Evolutionary conservation across 2,329 filamentous ascomycete species (phyloP).

Genomic region (Neopestalotiopsis clavispora): DNA sequence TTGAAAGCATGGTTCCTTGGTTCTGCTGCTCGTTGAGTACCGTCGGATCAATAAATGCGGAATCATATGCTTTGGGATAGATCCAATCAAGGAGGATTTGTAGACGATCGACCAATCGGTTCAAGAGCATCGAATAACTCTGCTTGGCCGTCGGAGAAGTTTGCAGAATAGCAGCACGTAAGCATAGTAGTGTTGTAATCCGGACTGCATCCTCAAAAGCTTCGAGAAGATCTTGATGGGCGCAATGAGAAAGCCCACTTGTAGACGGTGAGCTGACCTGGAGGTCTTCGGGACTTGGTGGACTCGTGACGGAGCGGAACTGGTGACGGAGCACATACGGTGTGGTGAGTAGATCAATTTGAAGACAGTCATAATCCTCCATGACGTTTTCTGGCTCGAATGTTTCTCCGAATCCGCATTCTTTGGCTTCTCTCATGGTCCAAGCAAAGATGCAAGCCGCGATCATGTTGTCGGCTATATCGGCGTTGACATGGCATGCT

Average conservation of each 20-base stretch:
- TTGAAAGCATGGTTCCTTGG: background rate
- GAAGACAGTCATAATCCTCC: slow-evolving; percentile 1
- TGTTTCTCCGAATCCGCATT: background rate
- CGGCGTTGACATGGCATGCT: background rate
- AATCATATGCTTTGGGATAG: background rate
- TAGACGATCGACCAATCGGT: background rate
- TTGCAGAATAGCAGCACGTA: background rate
- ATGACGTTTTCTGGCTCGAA: background rate
- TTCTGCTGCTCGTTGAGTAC: background rate
- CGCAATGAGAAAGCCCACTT: too few species aligned
- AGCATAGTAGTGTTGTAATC: background rate
- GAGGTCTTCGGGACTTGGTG: background rate
- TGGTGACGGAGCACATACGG: background rate
- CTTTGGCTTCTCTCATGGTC: background rate
- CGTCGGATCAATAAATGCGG: background rate
- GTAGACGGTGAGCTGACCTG: background rate
- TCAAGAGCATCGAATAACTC: background rate
- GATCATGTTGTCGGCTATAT: background rate
- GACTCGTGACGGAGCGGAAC: background rate
- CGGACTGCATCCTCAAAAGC: slow-evolving; percentile 6
- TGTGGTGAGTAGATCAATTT: background rate
- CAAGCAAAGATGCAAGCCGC: slow-evolving; percentile 3
- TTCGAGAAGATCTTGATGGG: background rate
- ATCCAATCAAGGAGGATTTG: background rate
- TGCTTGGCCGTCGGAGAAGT: background rate